Percentiles rank a stretch among this genome's conserved stretches.
Evolutionary conservation across 2,329 filamentous ascomycete genomes (phyloP).

Genomic region (Arthrobotrys musiformis): DNA sequence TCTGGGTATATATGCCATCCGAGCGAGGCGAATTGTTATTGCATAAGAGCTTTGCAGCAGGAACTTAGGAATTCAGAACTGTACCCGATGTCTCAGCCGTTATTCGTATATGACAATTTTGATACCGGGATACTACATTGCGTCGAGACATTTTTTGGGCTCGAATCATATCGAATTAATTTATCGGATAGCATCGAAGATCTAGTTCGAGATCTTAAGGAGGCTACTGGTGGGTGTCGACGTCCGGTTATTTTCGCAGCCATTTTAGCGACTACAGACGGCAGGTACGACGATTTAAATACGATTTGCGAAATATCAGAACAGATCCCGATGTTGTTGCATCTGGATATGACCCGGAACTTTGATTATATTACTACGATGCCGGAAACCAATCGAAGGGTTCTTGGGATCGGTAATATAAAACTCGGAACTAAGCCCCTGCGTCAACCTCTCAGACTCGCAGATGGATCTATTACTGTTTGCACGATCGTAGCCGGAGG

Average conservation of each 20-base stretch:
- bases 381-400: neutral
- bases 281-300: slow-evolving; percentile 12
- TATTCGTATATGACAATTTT: slow-evolving; percentile 39
- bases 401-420: neutral
- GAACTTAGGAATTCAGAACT: slow-evolving; percentile 30
- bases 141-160: slow-evolving; percentile 17
- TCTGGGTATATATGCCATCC: slow-evolving; percentile 19
- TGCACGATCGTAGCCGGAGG: slow-evolving; percentile 31
- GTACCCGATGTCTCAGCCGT: neutral
- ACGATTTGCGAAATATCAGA: slow-evolving; percentile 23
- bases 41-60: slow-evolving; percentile 36
- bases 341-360: slow-evolving; percentile 35
- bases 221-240: neutral
- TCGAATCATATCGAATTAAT: slow-evolving; percentile 9
- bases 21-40: slow-evolving; percentile 39
- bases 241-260: slow-evolving; percentile 38
- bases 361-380: slow-evolving; percentile 45
- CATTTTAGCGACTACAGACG: slow-evolving; percentile 1
- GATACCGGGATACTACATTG: neutral
- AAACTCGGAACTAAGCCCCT: neutral
- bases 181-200: neutral
- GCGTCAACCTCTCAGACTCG: neutral
- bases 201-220: neutral
- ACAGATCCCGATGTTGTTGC: slow-evolving; percentile 12
- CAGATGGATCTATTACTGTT: neutral